A percentile compares a stretch with the other conserved stretches of the same genome.
Conservation (phyloP, 1,284 basidiomycete genomes). For the Hypsizygus ulmarius region DNA sequence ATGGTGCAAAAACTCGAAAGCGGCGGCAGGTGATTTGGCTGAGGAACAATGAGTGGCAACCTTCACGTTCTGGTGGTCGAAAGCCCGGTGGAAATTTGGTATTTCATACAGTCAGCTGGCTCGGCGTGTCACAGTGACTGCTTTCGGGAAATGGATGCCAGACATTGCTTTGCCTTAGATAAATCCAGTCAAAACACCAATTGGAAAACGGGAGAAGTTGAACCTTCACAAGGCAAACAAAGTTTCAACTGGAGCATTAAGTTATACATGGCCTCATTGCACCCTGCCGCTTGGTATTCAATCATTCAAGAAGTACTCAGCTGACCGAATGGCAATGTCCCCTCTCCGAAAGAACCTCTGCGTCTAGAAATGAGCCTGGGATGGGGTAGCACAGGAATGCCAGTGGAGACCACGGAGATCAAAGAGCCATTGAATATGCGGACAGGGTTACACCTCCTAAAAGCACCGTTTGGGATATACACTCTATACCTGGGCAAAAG, state of each 20-base stretch:
- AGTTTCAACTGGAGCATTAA: slow-evolving; percentile 5
- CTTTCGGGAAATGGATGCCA: slow-evolving; percentile 1
- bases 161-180: not conserved
- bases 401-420: not conserved
- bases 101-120: slow-evolving; percentile 13
- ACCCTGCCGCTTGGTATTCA: slow-evolving; percentile 10
- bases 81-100: slow-evolving; percentile 2
- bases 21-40: slow-evolving; percentile 10
- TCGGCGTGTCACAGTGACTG: slow-evolving; percentile 1
- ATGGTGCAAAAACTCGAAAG: slow-evolving; percentile 11
- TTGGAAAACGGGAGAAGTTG: slow-evolving; percentile 4
- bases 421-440: not conserved
- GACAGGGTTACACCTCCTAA: not conserved
- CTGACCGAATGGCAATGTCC: not conserved
- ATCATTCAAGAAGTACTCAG: not conserved
- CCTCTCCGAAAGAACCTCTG: not conserved
- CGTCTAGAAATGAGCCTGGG: not conserved
- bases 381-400: not conserved
- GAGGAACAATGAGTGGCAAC: slow-evolving; percentile 4
- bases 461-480: not conserved
- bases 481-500: not conserved
- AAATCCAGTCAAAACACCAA: not conserved
- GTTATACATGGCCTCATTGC: slow-evolving; percentile 14
- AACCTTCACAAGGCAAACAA: slow-evolving; percentile 5
- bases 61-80: slow-evolving; percentile 15